These are phyloP conservation scores for Phytopythium cucurbitacearum DNA, from an alignment of 352 stramenopile species.

Conservation along the genomic window DNA sequence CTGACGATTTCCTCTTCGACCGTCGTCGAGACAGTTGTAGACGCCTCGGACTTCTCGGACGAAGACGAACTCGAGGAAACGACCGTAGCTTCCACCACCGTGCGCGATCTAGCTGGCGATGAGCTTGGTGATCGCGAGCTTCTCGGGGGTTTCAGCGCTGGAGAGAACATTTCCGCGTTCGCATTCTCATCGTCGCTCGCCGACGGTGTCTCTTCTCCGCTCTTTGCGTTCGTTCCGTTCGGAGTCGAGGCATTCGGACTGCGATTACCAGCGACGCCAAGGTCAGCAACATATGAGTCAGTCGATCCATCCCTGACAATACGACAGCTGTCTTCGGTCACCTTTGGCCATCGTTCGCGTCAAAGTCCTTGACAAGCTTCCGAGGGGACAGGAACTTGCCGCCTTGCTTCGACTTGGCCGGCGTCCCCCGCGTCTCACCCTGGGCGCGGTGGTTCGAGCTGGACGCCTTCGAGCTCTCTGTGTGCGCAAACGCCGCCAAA, in stretches of 20 bases:
- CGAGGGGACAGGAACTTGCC: slow-evolving; percentile 61
- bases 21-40: slow-evolving; percentile 13
- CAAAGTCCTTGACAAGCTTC: slow-evolving; percentile 59
- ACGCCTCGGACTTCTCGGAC: slow-evolving; percentile 26
- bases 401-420: slow-evolving; percentile 19
- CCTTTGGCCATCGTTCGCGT: slow-evolving; percentile 11
- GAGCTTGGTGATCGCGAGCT: slow-evolving; percentile 29
- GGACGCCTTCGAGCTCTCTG: slow-evolving; percentile 43
- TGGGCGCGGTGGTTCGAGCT: slow-evolving; percentile 33
- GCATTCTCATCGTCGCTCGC: slow-evolving; percentile 19
- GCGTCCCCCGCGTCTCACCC: slow-evolving; percentile 7
- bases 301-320: neutral
- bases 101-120: slow-evolving; percentile 25
- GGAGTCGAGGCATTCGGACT: neutral
- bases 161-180: slow-evolving; percentile 72
- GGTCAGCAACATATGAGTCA: slow-evolving; percentile 1
- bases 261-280: neutral
- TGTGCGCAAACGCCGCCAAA: neutral
- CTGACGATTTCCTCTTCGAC: slow-evolving; percentile 22
- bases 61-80: slow-evolving; percentile 10
- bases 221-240: neutral
- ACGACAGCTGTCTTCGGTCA: too few species aligned
- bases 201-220: neutral
- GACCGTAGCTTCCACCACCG: slow-evolving; percentile 20
- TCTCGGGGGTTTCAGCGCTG: slow-evolving; percentile 52